These are phyloP conservation scores for Phytophthora agathidicida DNA, from an alignment of 352 stramenopile species.

Conservation along the genomic window DNA sequence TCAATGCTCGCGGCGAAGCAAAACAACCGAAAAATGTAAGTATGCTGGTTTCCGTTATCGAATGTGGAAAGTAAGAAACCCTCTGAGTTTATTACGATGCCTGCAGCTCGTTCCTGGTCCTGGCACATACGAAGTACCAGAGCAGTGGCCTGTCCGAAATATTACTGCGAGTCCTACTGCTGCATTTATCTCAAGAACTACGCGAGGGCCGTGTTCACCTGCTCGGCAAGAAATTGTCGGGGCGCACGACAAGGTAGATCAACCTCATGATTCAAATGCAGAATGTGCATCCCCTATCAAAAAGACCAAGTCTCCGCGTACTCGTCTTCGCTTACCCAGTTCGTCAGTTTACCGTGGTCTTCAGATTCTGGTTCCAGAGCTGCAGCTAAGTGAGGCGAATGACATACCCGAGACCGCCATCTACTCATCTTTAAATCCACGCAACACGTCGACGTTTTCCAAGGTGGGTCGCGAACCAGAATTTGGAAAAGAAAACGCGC, in stretches of 20 bases:
- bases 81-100: neutral
- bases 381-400: conserved; percentile 5
- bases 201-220: conserved; percentile 9
- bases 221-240: neutral
- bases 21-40: conserved; percentile 33
- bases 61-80: neutral
- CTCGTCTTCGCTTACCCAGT: conserved; percentile 13
- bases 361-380: conserved; percentile 6
- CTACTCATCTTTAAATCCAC: conserved; percentile 30
- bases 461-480: conserved; percentile 12
- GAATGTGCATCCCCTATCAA: neutral
- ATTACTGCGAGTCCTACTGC: conserved; percentile 26
- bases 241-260: neutral
- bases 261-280: conserved; percentile 8
- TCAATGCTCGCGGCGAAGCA: conserved; percentile 31
- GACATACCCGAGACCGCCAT: neutral
- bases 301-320: conserved; percentile 13
- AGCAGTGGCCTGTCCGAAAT: conserved; percentile 31
- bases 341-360: conserved; percentile 5
- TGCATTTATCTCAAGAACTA: conserved; percentile 37
- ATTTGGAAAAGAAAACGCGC: conserved; percentile 1
- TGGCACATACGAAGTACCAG: conserved; percentile 52
- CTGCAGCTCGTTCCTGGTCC: conserved; percentile 52
- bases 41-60: neutral
- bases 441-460: conserved; percentile 15